A percentile compares a stretch with the other conserved stretches of the same genome.
These are phyloP conservation scores for Trichosanthes cucumerina DNA, from an alignment of 306 rosid species.

Conservation along the genomic window DNA sequence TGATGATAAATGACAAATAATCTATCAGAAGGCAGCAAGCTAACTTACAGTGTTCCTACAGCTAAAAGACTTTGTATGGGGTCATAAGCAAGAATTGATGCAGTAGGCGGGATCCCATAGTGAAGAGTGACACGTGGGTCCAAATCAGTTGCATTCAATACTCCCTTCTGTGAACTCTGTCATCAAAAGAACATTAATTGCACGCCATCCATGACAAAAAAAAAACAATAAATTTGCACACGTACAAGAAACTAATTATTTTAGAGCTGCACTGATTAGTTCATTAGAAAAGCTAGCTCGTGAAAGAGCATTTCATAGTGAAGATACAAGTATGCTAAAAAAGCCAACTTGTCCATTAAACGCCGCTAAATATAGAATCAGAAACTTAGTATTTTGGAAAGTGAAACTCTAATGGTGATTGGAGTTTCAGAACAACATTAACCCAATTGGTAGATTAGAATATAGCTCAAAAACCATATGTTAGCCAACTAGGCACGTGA, in stretches of 20 bases:
- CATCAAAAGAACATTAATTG: not conserved
- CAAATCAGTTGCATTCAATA: slow-evolving; percentile 27
- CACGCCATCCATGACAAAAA: not conserved
- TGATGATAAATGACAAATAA: not conserved
- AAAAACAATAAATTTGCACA: slow-evolving; percentile 9
- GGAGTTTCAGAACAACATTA: not conserved
- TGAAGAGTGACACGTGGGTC: slow-evolving; percentile 51
- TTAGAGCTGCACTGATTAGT: not conserved
- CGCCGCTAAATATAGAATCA: not conserved
- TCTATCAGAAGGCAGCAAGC: not conserved
- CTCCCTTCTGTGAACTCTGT: slow-evolving; percentile 25
- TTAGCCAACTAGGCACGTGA: not conserved
- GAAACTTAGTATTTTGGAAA: not conserved
- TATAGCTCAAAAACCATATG: not conserved
- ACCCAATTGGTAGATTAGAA: not conserved
- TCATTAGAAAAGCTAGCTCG: not conserved
- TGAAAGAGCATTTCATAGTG: not conserved
- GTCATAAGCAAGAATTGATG: slow-evolving; percentile 78
- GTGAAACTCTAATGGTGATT: not conserved
- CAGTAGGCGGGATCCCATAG: slow-evolving; percentile 72
- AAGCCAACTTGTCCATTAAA: not conserved
- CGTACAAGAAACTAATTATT: not conserved
- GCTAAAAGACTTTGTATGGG: slow-evolving; percentile 60
- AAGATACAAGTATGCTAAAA: not conserved
- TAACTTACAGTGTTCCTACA: slow-evolving; percentile 67